Evolutionary conservation across 768 basidiomycete species (phyloP), one percentile per base, ranked within the genome.

Genomic region (Leucosporidium yakuticum): DNA sequence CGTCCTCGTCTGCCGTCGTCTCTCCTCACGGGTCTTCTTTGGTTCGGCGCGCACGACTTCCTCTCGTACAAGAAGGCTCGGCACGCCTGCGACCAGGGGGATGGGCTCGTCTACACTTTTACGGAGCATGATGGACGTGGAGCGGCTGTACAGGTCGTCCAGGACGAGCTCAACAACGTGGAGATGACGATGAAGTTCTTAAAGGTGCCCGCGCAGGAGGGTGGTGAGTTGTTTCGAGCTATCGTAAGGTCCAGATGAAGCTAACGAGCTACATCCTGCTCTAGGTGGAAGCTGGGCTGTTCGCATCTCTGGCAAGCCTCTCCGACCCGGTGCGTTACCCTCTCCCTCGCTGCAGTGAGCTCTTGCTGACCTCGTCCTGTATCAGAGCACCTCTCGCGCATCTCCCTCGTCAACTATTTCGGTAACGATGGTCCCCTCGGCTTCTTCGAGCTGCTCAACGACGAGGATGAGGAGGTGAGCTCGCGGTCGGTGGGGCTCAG

Each of bases 21-120:
- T n/a, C 83, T 97, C 32, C 84, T 93, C 86, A 91, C 89, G 4
- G 94, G 94, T 19, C 84, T 98, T 44, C 85, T 95, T 79, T 97
- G 94, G 94, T 92, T 90, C 77, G 90, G 93, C 36, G 87, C 90
- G 12, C 86, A 90, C 49, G 84, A 95, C 79, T 96, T 85, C 76
- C 82, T 86, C 75, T 87, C 90, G 1, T 77, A 78, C 65, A 67
- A 91, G 90, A 84, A 69, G 81, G 39, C 87, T 31, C 86, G 94
- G 4, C 91, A 96, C 80, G 84, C 89, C 8, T 93, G 92, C 76
- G 91, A 95, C 73, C 91, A 96, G 76, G 85, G 84, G 8, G 92
- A 95, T 76, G 85, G 84, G 2, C 81, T 97, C 48, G 83, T 86
- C 49, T 97, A 96, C 79, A 87, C 89, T 27, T 97, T 89, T 87